These are phyloP conservation scores for Posidonia australis DNA, from an alignment of 106 monocot genomes.

Conservation along the genomic window DNA sequence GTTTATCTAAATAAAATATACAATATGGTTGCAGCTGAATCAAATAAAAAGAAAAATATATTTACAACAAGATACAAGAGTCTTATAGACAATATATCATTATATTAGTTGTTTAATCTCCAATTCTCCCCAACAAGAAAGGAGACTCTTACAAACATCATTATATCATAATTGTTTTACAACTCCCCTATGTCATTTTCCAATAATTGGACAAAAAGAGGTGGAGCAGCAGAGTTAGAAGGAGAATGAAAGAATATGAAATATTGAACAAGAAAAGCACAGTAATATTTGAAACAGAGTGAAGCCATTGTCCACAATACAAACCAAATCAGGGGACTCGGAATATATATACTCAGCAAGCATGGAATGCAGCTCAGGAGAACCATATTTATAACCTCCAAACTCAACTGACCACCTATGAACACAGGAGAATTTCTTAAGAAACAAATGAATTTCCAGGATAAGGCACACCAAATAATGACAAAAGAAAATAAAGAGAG, in stretches of 20 bases:
- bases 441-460: slow-evolving; percentile 7
- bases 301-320: background rate
- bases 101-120: no score
- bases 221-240: background rate
- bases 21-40: no score
- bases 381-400: slow-evolving; percentile 59
- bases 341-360: slow-evolving; percentile 91
- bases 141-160: no score
- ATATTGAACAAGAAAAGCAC: background rate
- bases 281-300: background rate
- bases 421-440: slow-evolving; percentile 1
- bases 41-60: no score
- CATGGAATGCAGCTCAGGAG: slow-evolving; percentile 74
- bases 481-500: background rate
- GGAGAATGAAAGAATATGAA: background rate
- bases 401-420: slow-evolving; percentile 85
- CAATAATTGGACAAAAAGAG: background rate
- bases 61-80: no score
- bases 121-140: no score
- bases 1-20: no score
- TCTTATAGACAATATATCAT: no score
- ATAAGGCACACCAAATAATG: background rate
- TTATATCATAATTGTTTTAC: background rate
- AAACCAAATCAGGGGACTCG: slow-evolving; percentile 88
- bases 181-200: background rate